A percentile compares a stretch with the other conserved stretches of the same genome.
Evolutionary conservation across 768 basidiomycete genomes (phyloP).

Genomic region (Xerocomellus dryophilus): DNA sequence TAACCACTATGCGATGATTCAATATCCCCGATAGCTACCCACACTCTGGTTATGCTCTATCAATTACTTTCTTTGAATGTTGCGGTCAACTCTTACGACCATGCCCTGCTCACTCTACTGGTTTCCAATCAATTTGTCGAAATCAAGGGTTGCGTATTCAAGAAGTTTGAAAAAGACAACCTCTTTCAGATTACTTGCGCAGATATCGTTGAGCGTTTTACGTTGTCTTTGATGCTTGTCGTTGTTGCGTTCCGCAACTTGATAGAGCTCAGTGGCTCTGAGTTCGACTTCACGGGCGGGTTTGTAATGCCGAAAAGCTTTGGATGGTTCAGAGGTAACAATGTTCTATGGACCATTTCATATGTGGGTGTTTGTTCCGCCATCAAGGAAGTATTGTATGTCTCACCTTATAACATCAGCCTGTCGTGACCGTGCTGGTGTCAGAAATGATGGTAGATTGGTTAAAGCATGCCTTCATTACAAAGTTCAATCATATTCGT

Average conservation of each 20-base stretch:
- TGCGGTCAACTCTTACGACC: slow-evolving; percentile 97
- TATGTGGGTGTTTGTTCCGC: slow-evolving; percentile 56
- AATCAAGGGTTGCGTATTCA: slow-evolving; percentile 99
- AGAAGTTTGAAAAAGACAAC: slow-evolving; percentile 98
- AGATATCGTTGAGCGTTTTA: slow-evolving; percentile 97
- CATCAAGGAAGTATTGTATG: neutral
- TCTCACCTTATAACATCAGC: slow-evolving; percentile 44
- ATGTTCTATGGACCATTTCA: slow-evolving; percentile 82
- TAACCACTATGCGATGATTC: neutral
- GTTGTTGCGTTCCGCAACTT: slow-evolving; percentile 93
- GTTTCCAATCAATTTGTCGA: slow-evolving; percentile 99
- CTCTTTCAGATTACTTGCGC: slow-evolving; percentile 98
- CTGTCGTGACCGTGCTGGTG: slow-evolving; percentile 83
- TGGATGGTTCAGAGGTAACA: slow-evolving; percentile 78
- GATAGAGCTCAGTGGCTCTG: slow-evolving; percentile 89
- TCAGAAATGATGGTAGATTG: slow-evolving; percentile 97
- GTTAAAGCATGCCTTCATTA: slow-evolving; percentile 99
- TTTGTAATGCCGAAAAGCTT: slow-evolving; percentile 79
- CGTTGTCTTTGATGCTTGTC: slow-evolving; percentile 83
- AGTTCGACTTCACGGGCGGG: slow-evolving; percentile 71
- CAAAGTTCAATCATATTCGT: slow-evolving; percentile 98
- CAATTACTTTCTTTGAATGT: slow-evolving; percentile 94
- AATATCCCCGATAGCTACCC: slow-evolving; percentile 54
- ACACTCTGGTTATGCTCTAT: slow-evolving; percentile 94
- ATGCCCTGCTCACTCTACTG: slow-evolving; percentile 88